A percentile compares a stretch with the other conserved stretches of the same genome.
phyloP scores from a whole-genome alignment of 345 rosid species.

The Melastoma malabathricum region DNA sequence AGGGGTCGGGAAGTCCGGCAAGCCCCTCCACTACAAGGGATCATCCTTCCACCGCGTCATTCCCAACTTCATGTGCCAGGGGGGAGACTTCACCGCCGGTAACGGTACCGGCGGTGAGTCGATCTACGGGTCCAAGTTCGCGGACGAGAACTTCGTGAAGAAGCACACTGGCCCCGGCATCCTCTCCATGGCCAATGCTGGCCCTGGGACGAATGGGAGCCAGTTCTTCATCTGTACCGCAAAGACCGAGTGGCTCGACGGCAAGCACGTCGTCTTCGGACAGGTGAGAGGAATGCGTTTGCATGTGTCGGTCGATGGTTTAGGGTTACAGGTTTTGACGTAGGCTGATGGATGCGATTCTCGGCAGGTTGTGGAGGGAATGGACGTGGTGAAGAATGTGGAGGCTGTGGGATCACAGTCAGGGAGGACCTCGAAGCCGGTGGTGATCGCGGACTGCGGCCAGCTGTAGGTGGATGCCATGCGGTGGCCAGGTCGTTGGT shows the following conservation, averaged over 20 bases:
- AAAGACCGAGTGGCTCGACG: constrained; percentile 32
- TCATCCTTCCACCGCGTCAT: constrained; percentile 33
- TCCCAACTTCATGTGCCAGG: constrained; percentile 43
- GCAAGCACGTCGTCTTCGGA: constrained; percentile 37
- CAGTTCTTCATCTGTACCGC: constrained; percentile 33
- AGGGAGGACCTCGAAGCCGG: constrained; percentile 24
- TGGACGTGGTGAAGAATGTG: constrained; percentile 23
- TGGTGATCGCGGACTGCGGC: constrained; percentile 23
- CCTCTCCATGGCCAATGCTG: constrained; percentile 35
- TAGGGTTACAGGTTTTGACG: too few relatives aligned
- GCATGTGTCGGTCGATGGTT: too few relatives aligned
- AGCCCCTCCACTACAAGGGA: constrained; percentile 40
- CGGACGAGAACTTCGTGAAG: constrained; percentile 31
- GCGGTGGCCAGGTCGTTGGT: too few relatives aligned
- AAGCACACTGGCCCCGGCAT: constrained; percentile 32
- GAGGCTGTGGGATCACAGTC: constrained; percentile 25
- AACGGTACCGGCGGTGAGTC: constrained; percentile 40
- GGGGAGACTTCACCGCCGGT: constrained; percentile 39
- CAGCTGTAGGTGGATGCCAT: constrained; percentile 24
- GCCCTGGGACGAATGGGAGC: constrained; percentile 26
- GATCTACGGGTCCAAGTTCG: constrained; percentile 33
- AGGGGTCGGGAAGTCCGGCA: constrained; percentile 21
- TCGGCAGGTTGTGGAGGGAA: constrained; percentile 17
- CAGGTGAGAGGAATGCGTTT: too few relatives aligned
- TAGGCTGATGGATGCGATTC: not conserved